These are phyloP conservation scores for Amaranthus tricolor DNA, from an alignment of 179 eudicot genomes.

Conservation along the genomic window DNA sequence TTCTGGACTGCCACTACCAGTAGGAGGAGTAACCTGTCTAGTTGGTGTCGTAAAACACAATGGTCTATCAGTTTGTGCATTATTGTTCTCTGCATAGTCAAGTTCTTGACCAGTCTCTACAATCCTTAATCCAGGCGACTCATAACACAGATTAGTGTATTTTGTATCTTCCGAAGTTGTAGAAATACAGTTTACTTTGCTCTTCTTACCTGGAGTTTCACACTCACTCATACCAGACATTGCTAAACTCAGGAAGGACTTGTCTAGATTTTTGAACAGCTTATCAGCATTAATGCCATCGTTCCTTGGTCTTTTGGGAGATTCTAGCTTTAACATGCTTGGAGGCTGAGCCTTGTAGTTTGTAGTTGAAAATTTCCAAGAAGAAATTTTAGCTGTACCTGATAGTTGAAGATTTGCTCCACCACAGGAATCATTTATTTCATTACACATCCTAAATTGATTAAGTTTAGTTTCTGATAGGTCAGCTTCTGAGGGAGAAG, in stretches of 20 bases:
- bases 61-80: slow-evolving; percentile 22
- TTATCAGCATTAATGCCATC: slow-evolving; percentile 25
- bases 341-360: slow-evolving; percentile 25
- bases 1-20: slow-evolving; percentile 46
- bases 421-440: slow-evolving; percentile 4
- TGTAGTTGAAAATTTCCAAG: slow-evolving; percentile 13
- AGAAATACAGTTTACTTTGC: slow-evolving; percentile 28
- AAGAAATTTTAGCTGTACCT: slow-evolving; percentile 19
- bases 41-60: slow-evolving; percentile 37
- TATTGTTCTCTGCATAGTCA: slow-evolving; percentile 17
- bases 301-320: slow-evolving; percentile 44
- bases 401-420: slow-evolving; percentile 11
- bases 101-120: slow-evolving; percentile 5
- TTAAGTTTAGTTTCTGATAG: slow-evolving; percentile 22
- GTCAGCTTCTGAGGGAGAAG: slow-evolving; percentile 20
- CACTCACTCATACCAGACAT: slow-evolving; percentile 29
- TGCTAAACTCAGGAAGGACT: slow-evolving; percentile 51
- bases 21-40: slow-evolving; percentile 25
- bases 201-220: slow-evolving; percentile 32
- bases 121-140: slow-evolving; percentile 32
- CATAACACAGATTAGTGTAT: slow-evolving; percentile 31
- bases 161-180: slow-evolving; percentile 21
- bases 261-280: slow-evolving; percentile 32
- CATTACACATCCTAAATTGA: slow-evolving; percentile 20
- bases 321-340: slow-evolving; percentile 28